Evolutionary conservation across 805 yeast species (phyloP), one percentile per base, ranked within the genome.

Genomic region (Kluyveromyces starmeri): DNA sequence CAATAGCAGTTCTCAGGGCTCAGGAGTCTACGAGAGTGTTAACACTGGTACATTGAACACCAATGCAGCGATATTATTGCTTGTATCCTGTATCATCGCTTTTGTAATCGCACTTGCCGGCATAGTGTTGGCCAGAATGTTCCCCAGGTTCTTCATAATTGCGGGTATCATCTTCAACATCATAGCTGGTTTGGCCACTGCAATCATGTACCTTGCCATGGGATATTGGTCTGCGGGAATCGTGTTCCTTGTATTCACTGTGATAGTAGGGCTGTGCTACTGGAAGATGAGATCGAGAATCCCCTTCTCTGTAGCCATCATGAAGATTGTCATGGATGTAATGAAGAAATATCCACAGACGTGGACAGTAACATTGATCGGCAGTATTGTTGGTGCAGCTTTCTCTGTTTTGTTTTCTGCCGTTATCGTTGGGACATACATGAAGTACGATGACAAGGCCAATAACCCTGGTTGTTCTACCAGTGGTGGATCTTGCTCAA

Each of bases 221-320:
- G 63, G 67, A 20, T 81, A 83, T 57, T 84, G 78, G 65, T 77
- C 89, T 4, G 89, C 94, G 0, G 95, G 85, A 2, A 65, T 83
- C 40, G 85, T 79, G 23, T 80, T 78, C 44, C 59, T 81, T 42
- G 67, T 78, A 1, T 81, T 83, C 55, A 69, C 86, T 0, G 50
- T 70, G 2, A 56, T 80, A 35, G 68, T 78, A 16, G 83, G 83
- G 6, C 75, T 71, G 65, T 71, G 78, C 51, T 84, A 78, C 59
- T 83, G 84, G 83, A 57, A 71, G 5, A 73, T 81, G 64, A 67
- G 92, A 43, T 52, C 59, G 6, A 64, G 92, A 46, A 82, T 83
- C 37, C 88, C 89, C 4, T 71, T 79, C 46, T 76, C 85, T 36
- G 81, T 84, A 4, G 68, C 79, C 11, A 77, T 81, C 25, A 59